These are phyloP conservation scores for Carnegiea gigantea DNA, from an alignment of 179 eudicot genomes.

Conservation along the genomic window DNA sequence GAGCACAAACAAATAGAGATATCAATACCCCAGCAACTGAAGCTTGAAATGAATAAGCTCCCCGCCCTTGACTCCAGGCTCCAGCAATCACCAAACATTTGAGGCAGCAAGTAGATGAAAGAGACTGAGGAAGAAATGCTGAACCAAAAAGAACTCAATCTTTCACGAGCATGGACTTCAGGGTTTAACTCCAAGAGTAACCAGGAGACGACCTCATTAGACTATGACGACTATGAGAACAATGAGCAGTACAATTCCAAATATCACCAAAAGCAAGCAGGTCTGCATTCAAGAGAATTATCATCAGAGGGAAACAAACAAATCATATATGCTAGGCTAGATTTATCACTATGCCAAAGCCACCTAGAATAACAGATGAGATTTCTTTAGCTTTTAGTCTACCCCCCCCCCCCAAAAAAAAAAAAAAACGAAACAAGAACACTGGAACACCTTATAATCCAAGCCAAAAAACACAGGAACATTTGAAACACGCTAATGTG, in stretches of 20 bases:
- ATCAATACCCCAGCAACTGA: constrained; percentile 2
- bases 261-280: constrained; percentile 78
- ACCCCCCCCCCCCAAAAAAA: background rate
- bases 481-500: too few species aligned
- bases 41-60: background rate
- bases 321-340: background rate
- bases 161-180: background rate
- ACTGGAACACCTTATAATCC: too few species aligned
- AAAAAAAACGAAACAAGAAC: background rate
- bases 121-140: background rate
- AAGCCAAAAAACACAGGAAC: too few species aligned
- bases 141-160: background rate
- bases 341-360: background rate
- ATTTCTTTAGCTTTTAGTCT: background rate
- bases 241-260: constrained; percentile 68
- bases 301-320: background rate
- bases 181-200: background rate
- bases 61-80: background rate
- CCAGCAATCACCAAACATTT: constrained; percentile 14
- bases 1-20: background rate
- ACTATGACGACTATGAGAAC: constrained; percentile 60
- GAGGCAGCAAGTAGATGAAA: background rate
- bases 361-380: background rate
- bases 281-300: constrained; percentile 43
- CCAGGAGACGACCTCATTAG: constrained; percentile 16